Evolutionary conservation across 371 early-diverging fungal genomes (phyloP), one percentile per base, ranked within the genome.

Genomic region (Mortierella sp.): DNA sequence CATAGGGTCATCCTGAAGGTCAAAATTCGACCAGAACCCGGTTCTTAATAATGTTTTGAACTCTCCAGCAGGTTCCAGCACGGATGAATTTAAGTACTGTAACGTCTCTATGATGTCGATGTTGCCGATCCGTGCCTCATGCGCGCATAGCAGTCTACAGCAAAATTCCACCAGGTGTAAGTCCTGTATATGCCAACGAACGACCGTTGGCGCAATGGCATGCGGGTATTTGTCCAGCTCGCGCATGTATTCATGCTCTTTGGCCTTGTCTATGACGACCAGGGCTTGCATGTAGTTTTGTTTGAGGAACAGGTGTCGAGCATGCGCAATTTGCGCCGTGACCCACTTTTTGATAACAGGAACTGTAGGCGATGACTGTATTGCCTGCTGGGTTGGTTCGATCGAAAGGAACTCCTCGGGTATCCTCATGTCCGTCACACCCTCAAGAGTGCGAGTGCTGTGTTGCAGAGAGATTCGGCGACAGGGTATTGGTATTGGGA

Each of bases 201-300:
- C 30, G 17, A 34, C 44, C n/a, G 30, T 53, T 4, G 62, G 21
- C n/a, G 62, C 31, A 15, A 54, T 26, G 21, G 54, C 14, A n/a
- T 34, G 31, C 2, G 30, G 49, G 15, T 57, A 34, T 17, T 42
- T 50, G 1, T 50, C 34, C 19, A 72, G 43, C 23, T 47, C 46
- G 2, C 39, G 51, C 51, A 72, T 62, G 31, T 72, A 62, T 9
- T 61, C 67, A 24, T 72, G 73, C n/a, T 57, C 46, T 37, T 56
- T 67, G 15, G 51, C 58, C 42, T 59, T 66, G 42, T 67, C 62
- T 41, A 67, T 49, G 2, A 72, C 50, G 3, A 47, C 53, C 37
- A 67, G 50, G 8, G 73, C 61, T 34, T 72, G 62, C 55, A 57
- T 62, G 26, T 72, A 72, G 37, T 62, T 62, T 50, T 67, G 73